A percentile compares a stretch with the other conserved stretches of the same genome.
phyloP scores from a whole-genome alignment of 306 rosid genomes.

The Comarum palustre region DNA sequence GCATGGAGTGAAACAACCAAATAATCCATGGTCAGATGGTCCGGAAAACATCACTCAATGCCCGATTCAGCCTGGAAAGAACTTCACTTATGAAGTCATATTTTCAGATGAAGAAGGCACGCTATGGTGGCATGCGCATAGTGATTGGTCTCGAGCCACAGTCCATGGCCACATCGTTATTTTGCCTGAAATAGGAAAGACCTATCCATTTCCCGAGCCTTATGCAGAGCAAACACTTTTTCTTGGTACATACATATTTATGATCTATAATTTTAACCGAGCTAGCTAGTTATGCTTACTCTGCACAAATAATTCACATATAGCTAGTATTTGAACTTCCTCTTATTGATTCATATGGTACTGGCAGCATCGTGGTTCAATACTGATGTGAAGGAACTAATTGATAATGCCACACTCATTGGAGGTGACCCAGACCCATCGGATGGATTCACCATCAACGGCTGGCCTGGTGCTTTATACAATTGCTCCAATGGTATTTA shows the following conservation, averaged over 20 bases:
- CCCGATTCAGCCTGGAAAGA: constrained; percentile 29
- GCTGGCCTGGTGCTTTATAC: constrained; percentile 4
- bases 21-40: constrained; percentile 46
- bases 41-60: constrained; percentile 42
- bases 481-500: not conserved
- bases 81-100: constrained; percentile 28
- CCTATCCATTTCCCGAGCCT: constrained; percentile 31
- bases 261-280: not conserved
- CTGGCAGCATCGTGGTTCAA: constrained; percentile 25
- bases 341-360: not conserved
- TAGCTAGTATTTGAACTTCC: not conserved
- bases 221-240: constrained; percentile 10
- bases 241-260: constrained; percentile 6
- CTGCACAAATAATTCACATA: not conserved
- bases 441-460: not conserved
- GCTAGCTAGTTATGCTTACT: not conserved
- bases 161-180: constrained; percentile 35
- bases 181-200: not conserved
- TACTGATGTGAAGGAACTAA: constrained; percentile 20
- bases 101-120: constrained; percentile 43
- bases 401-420: constrained; percentile 6
- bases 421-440: constrained; percentile 22
- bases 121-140: constrained; percentile 49
- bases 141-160: constrained; percentile 39
- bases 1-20: constrained; percentile 42